Percentiles rank a stretch among this genome's conserved stretches.
Conservation (phyloP, 139 green algal species). For the Mesotaenium endlicherianum region DNA sequence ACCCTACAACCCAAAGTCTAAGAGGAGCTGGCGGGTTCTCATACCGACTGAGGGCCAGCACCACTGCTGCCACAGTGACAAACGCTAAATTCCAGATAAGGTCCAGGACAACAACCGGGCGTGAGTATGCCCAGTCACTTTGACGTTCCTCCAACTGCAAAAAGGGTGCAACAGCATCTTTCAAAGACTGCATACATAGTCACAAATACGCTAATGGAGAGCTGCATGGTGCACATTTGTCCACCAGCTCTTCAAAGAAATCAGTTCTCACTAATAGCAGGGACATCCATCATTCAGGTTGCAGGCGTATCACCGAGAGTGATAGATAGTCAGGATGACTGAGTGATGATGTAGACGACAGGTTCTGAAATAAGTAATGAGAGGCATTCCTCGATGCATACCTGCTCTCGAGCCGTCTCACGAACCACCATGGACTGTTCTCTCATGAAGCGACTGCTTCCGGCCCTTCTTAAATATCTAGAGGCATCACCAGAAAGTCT, state of each 20-base stretch:
- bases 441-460: slow-evolving; percentile 36
- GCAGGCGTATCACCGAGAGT: too few relatives aligned
- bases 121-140: slow-evolving; percentile 44
- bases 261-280: not conserved
- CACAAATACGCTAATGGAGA: not conserved
- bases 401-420: slow-evolving; percentile 32
- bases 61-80: slow-evolving; percentile 30
- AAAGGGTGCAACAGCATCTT: not conserved
- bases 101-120: slow-evolving; percentile 39
- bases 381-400: not conserved
- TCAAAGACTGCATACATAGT: not conserved
- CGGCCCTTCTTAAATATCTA: not conserved
- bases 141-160: slow-evolving; percentile 40
- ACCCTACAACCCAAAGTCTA: slow-evolving; percentile 36
- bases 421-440: slow-evolving; percentile 38
- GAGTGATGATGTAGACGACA: too few relatives aligned
- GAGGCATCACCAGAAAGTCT: too few relatives aligned
- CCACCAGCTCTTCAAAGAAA: not conserved
- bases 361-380: too few relatives aligned
- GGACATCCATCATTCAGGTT: not conserved
- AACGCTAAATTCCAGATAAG: slow-evolving; percentile 46
- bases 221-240: not conserved
- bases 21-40: slow-evolving; percentile 27
- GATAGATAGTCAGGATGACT: not conserved
- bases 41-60: slow-evolving; percentile 5